Conservation (phyloP, 768 basidiomycete species). For the Mycena polygramma region DNA sequence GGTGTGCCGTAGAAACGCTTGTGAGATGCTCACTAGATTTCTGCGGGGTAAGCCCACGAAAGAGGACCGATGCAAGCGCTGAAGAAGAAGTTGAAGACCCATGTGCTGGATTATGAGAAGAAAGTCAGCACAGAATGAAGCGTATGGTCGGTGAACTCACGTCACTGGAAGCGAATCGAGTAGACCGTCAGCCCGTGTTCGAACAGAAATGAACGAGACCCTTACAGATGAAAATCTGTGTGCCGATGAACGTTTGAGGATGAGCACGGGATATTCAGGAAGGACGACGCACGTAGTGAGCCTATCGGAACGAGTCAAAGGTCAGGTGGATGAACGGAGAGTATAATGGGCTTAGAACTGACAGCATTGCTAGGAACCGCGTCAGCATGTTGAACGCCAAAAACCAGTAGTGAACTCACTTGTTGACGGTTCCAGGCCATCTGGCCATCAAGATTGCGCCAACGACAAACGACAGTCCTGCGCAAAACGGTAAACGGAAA, state of each 20-base stretch:
- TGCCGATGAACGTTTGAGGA: not conserved
- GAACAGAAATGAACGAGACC: not conserved
- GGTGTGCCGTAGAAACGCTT: too few relatives aligned
- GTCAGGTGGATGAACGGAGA: not conserved
- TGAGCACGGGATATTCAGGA: not conserved
- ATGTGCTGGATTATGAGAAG: slow-evolving; percentile 47
- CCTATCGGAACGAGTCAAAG: slow-evolving; percentile 37
- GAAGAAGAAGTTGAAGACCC: slow-evolving; percentile 64
- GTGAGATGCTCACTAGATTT: slow-evolving; percentile 49
- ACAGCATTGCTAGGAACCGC: slow-evolving; percentile 49
- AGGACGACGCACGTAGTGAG: slow-evolving; percentile 51
- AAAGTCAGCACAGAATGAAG: not conserved
- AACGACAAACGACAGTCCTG: slow-evolving; percentile 56
- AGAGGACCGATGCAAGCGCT: slow-evolving; percentile 60
- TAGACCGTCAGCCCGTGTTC: not conserved
- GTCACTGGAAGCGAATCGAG: slow-evolving; percentile 36
- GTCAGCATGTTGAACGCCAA: not conserved
- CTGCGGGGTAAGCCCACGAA: slow-evolving; percentile 61
- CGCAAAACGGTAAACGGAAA: not conserved
- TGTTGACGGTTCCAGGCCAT: slow-evolving; percentile 58
- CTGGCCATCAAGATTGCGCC: slow-evolving; percentile 59
- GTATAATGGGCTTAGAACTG: slow-evolving; percentile 32
- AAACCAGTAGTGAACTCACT: slow-evolving; percentile 43
- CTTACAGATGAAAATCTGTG: slow-evolving; percentile 58
- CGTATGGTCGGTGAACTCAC: slow-evolving; percentile 31